Base-by-base conservation (phyloP, 2,329 filamentous ascomycete species). In the Penicillium sclerotigenum region DNA sequence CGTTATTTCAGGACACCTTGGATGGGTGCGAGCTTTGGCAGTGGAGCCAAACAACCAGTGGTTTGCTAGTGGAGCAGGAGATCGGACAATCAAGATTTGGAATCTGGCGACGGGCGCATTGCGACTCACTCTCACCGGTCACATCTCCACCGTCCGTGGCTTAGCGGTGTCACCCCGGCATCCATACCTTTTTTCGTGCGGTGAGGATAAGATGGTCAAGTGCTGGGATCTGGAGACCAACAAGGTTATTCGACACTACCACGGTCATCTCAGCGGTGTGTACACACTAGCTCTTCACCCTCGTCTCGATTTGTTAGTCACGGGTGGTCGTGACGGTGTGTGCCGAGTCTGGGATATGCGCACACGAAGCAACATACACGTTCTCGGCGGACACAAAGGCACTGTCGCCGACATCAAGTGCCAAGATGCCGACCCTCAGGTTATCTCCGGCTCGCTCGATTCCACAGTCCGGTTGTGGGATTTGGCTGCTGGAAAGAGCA, bases 211-310 rank as follows among this genome's bases (percentile, higher is more conserved):
- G 80, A 97, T 97, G 92, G 94, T 99, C 60, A 99, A 99, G 77
- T 99, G 94, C 77, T 99, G 94, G 94, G 94, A 99, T 78, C 79
- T 99, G 63, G 94, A 99, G 75, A 97, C 93, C n/a, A 99, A 99
- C 79, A 97, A 97, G 75, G 94, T 99, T 58, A 97, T 97, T 70
- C 85, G 93, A 37, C 91, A 97, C 75, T 99, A 97, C 73, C 94
- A 99, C 73, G 95, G 95, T 18, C 94, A 99, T 77, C 79, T 99
- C 22, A 96, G 90, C 66, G 94, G 94, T 61, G 94, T 99, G 4
- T 99, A 99, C 76, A 92, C 92, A 0, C 80, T 99, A 6, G 85
- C 89, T 2, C 79, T 99, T n/a, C 94, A 99, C 71, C 94, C 94
- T 0, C 96, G 91, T 0, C 83, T 99, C 6, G 94, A 99, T 68